Evolutionary conservation across 2,329 filamentous ascomycete species (phyloP).

Genomic region (Penicillium oxalicum): DNA sequence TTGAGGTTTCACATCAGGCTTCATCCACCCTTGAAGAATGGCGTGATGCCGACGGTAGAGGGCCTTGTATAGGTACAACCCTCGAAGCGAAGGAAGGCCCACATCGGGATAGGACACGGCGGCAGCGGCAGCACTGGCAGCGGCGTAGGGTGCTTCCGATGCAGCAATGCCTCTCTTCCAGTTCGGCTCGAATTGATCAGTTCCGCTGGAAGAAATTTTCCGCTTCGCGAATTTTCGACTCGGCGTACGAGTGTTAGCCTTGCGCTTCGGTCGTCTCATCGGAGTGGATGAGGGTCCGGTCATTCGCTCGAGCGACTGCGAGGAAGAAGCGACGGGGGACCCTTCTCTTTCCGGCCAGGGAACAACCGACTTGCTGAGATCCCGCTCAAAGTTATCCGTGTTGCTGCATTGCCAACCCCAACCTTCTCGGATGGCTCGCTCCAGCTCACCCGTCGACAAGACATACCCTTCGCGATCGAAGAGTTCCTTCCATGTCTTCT

Average conservation of each 20-base stretch:
- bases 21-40: conserved; percentile 89
- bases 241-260: conserved; percentile 42
- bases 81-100: conserved; percentile 70
- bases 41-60: conserved; percentile 89
- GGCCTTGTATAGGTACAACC: conserved; percentile 91
- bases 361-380: conserved; percentile 57
- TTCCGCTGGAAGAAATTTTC: conserved; percentile 45
- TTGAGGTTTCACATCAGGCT: conserved; percentile 69
- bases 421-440: conserved; percentile 78
- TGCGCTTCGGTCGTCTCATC: conserved; percentile 42
- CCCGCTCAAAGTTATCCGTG: conserved; percentile 68
- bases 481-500: conserved; percentile 91
- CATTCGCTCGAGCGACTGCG: conserved; percentile 22
- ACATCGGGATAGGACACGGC: conserved; percentile 77
- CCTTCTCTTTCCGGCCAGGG: conserved; percentile 38
- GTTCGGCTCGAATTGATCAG: conserved; percentile 36
- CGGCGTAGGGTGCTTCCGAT: conserved; percentile 78
- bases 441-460: conserved; percentile 73
- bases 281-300: conserved; percentile 17
- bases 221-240: conserved; percentile 53
- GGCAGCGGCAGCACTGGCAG: conserved; percentile 71
- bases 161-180: conserved; percentile 45
- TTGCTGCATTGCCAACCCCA: conserved; percentile 95
- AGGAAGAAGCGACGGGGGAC: conserved; percentile 18
- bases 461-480: conserved; percentile 78